phyloP scores from a whole-genome alignment of 2,329 filamentous ascomycete genomes.

The Neonectria punicea region DNA sequence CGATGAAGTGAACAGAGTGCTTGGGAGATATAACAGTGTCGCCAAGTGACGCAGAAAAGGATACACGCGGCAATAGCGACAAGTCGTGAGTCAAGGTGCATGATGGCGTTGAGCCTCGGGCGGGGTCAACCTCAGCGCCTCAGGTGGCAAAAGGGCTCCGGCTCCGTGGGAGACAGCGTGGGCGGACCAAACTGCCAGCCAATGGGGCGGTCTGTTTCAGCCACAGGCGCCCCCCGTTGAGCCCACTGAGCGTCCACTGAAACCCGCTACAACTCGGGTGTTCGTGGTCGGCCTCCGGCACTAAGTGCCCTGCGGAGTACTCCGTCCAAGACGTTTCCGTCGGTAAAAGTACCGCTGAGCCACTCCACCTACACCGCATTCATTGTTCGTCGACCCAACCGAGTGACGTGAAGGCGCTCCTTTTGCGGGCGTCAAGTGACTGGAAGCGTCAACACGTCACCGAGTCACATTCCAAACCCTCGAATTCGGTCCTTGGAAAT shows the following conservation, averaged over 20 bases:
- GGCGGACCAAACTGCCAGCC: slow-evolving; percentile 6
- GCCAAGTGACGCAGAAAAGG: background rate
- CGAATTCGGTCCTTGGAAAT: background rate
- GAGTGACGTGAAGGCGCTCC: background rate
- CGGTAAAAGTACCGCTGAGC: background rate
- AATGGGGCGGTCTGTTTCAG: slow-evolving; percentile 15
- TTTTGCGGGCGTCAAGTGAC: background rate
- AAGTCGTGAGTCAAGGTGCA: slow-evolving; percentile 14
- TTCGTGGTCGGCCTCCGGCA: background rate
- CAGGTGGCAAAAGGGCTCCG: slow-evolving; percentile 14
- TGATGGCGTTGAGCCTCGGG: slow-evolving; percentile 2
- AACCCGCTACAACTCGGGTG: slow-evolving; percentile 8
- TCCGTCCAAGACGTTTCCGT: background rate
- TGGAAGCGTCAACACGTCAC: background rate
- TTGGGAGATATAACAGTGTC: background rate
- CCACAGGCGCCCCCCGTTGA: background rate
- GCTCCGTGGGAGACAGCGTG: background rate
- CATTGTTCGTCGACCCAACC: background rate
- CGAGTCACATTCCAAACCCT: background rate
- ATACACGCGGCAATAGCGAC: background rate
- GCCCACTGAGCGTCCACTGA: slow-evolving; percentile 1
- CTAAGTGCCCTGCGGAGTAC: background rate
- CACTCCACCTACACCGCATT: background rate
- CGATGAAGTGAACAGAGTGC: background rate
- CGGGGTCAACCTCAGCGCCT: slow-evolving; percentile 13